Evolutionary conservation across 495 filamentous ascomycete genomes (phyloP).

Genomic region (Jackrogersella multiformis): DNA sequence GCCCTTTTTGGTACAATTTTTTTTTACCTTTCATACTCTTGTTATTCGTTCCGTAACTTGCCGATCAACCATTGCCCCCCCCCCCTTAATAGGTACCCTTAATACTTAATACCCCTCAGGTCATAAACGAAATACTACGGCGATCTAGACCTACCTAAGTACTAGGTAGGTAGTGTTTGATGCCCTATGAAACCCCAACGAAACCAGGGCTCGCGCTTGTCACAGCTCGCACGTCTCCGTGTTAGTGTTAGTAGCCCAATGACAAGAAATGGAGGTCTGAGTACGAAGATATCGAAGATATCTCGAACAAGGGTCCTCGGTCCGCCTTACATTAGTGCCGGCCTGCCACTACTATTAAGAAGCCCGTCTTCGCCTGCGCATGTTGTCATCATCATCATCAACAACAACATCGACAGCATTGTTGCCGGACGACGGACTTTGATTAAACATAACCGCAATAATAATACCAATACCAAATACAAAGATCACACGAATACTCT

Average conservation of each 20-base stretch:
- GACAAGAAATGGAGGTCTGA: conserved; percentile 31
- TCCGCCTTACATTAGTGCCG: conserved; percentile 28
- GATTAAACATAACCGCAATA: conserved; percentile 38
- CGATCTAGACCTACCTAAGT: conserved; percentile 35
- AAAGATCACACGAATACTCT: conserved; percentile 37
- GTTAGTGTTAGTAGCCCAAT: conserved; percentile 41
- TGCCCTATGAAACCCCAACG: conserved; percentile 44
- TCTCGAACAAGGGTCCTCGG: conserved; percentile 37
- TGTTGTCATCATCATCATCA: too few species aligned
- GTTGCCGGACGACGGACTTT: conserved; percentile 34
- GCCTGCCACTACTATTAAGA: conserved; percentile 44
- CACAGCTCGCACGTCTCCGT: conserved; percentile 42
- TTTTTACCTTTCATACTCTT: conserved; percentile 15
- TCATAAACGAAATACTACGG: conserved; percentile 29
- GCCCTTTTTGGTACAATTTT: conserved; percentile 23
- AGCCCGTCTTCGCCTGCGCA: conserved; percentile 33
- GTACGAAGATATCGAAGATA: conserved; percentile 28
- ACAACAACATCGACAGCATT: conserved; percentile 29
- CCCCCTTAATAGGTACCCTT: conserved; percentile 23
- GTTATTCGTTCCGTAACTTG: conserved; percentile 42
- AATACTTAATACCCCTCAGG: conserved; percentile 1
- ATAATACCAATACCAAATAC: too few species aligned
- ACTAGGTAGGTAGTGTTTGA: too few species aligned
- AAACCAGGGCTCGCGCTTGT: conserved; percentile 40
- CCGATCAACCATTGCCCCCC: conserved; percentile 34